phyloP scores from a whole-genome alignment of 768 basidiomycete species.

The Lactarius sanguifluus region DNA sequence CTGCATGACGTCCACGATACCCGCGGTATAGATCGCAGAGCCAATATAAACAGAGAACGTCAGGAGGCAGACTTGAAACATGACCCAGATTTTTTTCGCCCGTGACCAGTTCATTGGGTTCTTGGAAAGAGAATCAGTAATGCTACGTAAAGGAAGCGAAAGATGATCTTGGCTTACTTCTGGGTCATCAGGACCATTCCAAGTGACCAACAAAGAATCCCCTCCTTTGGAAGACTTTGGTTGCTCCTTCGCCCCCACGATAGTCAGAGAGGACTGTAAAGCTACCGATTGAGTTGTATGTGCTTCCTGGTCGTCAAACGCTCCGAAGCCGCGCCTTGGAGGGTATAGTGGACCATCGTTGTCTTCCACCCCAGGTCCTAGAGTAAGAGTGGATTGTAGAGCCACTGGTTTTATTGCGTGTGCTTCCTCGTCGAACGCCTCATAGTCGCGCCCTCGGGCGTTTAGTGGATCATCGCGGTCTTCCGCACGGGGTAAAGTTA shows the following conservation, averaged over 20 bases:
- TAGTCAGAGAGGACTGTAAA: slow-evolving; percentile 4
- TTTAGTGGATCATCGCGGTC: slow-evolving; percentile 15
- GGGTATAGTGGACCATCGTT: slow-evolving; percentile 10
- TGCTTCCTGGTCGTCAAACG: slow-evolving; percentile 9
- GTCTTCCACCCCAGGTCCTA: neutral
- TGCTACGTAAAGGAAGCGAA: neutral
- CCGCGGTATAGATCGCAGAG: slow-evolving; percentile 38
- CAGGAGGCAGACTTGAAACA: slow-evolving; percentile 37
- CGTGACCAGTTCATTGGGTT: slow-evolving; percentile 35
- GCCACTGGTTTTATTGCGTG: neutral
- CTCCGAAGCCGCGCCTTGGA: neutral
- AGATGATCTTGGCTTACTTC: slow-evolving; percentile 18
- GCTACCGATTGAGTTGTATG: neutral
- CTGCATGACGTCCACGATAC: slow-evolving; percentile 32
- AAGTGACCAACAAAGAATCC: slow-evolving; percentile 32
- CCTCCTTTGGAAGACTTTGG: slow-evolving; percentile 2
- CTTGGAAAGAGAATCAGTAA: slow-evolving; percentile 8
- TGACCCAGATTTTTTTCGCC: slow-evolving; percentile 35
- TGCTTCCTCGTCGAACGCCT: slow-evolving; percentile 3
- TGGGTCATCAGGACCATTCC: slow-evolving; percentile 31
- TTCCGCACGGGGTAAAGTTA: neutral
- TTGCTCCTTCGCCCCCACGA: neutral
- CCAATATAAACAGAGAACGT: slow-evolving; percentile 40
- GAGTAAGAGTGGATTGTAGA: neutral
- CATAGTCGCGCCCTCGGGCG: neutral